Percentiles rank a stretch among this genome's conserved stretches.
phyloP scores from a whole-genome alignment of 2,329 filamentous ascomycete species.

The Chaetomiaceae sp. region DNA sequence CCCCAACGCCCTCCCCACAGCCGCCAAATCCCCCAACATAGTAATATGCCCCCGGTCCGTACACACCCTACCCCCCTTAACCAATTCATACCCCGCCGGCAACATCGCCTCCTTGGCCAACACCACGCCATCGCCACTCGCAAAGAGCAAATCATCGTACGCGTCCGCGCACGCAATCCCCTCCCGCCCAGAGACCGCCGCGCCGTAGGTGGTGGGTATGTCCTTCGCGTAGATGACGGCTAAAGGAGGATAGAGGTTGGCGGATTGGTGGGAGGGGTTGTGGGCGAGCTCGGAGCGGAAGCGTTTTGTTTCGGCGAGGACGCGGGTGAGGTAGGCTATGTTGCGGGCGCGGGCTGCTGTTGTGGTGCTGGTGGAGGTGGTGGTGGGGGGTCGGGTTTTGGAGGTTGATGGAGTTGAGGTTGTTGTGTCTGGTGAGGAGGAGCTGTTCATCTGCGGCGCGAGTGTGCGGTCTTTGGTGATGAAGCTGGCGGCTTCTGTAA shows the following conservation, averaged over 20 bases:
- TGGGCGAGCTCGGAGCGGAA: slow-evolving; percentile 76
- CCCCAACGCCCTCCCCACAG: slow-evolving; percentile 68
- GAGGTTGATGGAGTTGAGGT: slow-evolving; percentile 11
- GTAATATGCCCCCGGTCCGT: slow-evolving; percentile 85
- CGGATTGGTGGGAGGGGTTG: slow-evolving; percentile 50
- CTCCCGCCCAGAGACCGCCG: slow-evolving; percentile 67
- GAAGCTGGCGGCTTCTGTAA: slow-evolving; percentile 37
- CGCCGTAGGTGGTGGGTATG: slow-evolving; percentile 79
- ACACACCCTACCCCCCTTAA: slow-evolving; percentile 67
- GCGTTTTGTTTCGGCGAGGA: slow-evolving; percentile 62
- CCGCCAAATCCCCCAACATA: slow-evolving; percentile 77
- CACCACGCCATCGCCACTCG: slow-evolving; percentile 83
- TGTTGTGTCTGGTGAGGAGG: slow-evolving; percentile 23
- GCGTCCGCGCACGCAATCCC: slow-evolving; percentile 71
- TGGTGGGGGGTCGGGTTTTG: slow-evolving; percentile 30
- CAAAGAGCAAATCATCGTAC: slow-evolving; percentile 84
- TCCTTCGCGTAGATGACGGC: slow-evolving; percentile 83
- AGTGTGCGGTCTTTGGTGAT: slow-evolving; percentile 38
- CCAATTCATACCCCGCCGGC: slow-evolving; percentile 71
- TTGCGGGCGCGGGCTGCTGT: slow-evolving; percentile 50
- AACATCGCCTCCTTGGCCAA: slow-evolving; percentile 82
- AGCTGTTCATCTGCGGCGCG: slow-evolving; percentile 43
- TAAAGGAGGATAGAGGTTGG: slow-evolving; percentile 77
- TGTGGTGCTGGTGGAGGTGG: no score
- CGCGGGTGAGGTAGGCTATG: slow-evolving; percentile 67